Conservation (phyloP, 2,329 filamentous ascomycete genomes). For the Alternaria metachromatica region DNA sequence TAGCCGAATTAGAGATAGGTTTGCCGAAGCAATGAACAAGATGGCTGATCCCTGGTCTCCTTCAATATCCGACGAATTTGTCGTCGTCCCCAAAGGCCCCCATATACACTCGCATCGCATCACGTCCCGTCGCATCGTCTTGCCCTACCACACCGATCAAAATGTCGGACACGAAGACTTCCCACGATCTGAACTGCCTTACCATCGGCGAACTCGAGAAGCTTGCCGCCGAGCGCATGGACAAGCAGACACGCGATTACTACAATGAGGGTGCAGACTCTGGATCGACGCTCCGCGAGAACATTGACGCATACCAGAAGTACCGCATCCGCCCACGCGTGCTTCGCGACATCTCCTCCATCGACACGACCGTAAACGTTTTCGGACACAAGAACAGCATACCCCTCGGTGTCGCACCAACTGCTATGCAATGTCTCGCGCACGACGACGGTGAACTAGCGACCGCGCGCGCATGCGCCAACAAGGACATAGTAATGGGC, state of each 20-base stretch:
- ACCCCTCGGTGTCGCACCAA: slow-evolving; percentile 52
- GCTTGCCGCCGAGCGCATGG: slow-evolving; percentile 37
- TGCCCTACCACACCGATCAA: not conserved
- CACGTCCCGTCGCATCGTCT: not conserved
- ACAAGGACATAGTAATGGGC: slow-evolving; percentile 47
- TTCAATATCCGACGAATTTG: slow-evolving; percentile 1
- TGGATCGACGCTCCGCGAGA: slow-evolving; percentile 33
- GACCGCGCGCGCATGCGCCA: slow-evolving; percentile 50
- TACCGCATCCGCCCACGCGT: slow-evolving; percentile 45
- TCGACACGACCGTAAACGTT: slow-evolving; percentile 44
- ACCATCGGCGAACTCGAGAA: slow-evolving; percentile 36
- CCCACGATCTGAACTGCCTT: slow-evolving; percentile 34
- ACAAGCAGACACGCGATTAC: slow-evolving; percentile 40
- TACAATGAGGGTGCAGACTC: slow-evolving; percentile 37
- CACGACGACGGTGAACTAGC: slow-evolving; percentile 54
- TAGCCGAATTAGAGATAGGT: slow-evolving; percentile 13
- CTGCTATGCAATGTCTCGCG: slow-evolving; percentile 53
- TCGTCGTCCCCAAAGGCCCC: not conserved
- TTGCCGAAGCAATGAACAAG: not conserved
- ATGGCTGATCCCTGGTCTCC: not conserved
- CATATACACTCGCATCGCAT: not conserved
- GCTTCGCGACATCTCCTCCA: slow-evolving; percentile 48
- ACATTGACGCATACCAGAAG: slow-evolving; percentile 37
- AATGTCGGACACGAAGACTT: slow-evolving; percentile 23
- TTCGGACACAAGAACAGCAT: slow-evolving; percentile 35